Base-by-base conservation (phyloP, 768 basidiomycete species). In the Lepiota brunneoincarnata region DNA sequence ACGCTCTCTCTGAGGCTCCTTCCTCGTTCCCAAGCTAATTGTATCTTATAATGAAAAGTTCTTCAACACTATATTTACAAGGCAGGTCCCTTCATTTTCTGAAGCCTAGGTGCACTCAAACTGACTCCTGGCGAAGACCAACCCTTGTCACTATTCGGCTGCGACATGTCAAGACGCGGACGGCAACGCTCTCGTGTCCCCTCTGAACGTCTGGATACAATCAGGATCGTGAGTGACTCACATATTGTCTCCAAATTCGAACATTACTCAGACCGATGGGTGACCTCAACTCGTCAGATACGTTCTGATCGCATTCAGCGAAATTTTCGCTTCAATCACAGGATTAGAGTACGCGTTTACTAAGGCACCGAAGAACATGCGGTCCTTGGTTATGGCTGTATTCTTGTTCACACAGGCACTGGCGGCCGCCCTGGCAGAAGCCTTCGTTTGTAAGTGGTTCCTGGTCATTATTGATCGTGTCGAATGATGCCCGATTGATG, bases 291-390 rank as follows among this genome's bases (percentile, higher is more conserved):
- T 11, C 31, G 15, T n/a, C 46, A 83, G 82, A 7, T 89, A 89
- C 63, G 66, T 87, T 39, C 69, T 89, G 41, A 77, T 89, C 59
- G 86, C 85, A 2, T 72, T 84, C 54, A 81, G 79, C 63, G 89
- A 92, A 72, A 91, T 93, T 64, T 76, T 91, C 39, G 87, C 87
- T 1, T 84, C 84, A 2, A 89, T 93, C 69, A 91, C 89, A 0
- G 86, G 87, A 6, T 78, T 93, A 54, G 89, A 93, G 66, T 92
- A 92, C 61, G 90, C 89, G 15, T 93, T 87, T 72, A 89, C 87
- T 20, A 91, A 93, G 69, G 91, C 91, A 11, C 92, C 92, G 10
- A 83, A 74, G 68, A 89, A 89, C 70, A 93, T 93, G 93, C 81
- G 84, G 20, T 91, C 89, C 39, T 80, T 93, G 52, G 89, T 93